Evolutionary conservation across 2,329 filamentous ascomycete species (phyloP).

Genomic region (Hirsutella thompsonii): DNA sequence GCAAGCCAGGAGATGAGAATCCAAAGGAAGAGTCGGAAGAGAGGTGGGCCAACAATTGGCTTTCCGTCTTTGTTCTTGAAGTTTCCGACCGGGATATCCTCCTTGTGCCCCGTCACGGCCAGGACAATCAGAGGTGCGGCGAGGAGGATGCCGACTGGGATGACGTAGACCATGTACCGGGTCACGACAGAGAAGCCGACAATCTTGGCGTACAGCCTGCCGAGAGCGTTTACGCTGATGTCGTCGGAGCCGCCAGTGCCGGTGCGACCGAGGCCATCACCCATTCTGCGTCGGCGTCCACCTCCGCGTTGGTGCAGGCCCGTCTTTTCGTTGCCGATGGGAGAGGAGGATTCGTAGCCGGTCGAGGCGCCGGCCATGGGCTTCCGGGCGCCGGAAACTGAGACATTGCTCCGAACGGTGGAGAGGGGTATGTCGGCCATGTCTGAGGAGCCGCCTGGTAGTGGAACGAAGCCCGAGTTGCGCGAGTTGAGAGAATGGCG

Average conservation of each 20-base stretch:
- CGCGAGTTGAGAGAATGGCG: slow-evolving; percentile 9
- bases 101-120: slow-evolving; percentile 25
- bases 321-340: slow-evolving; percentile 31
- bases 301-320: slow-evolving; percentile 20
- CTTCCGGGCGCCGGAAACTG: slow-evolving; percentile 39
- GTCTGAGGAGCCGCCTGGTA: slow-evolving; percentile 19
- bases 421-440: slow-evolving; percentile 39
- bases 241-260: slow-evolving; percentile 36
- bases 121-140: slow-evolving; percentile 49
- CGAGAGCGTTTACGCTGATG: slow-evolving; percentile 49
- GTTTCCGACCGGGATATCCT: slow-evolving; percentile 24
- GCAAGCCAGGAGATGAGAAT: slow-evolving; percentile 55
- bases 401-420: slow-evolving; percentile 40
- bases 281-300: slow-evolving; percentile 38
- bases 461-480: slow-evolving; percentile 27
- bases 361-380: slow-evolving; percentile 15
- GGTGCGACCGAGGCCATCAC: slow-evolving; percentile 24
- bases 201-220: slow-evolving; percentile 51
- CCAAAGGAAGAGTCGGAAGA: slow-evolving; percentile 55
- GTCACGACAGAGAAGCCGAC: slow-evolving; percentile 50
- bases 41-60: slow-evolving; percentile 25
- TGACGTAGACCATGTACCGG: slow-evolving; percentile 54
- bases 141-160: slow-evolving; percentile 48
- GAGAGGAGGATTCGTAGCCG: slow-evolving; percentile 17
- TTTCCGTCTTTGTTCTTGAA: slow-evolving; percentile 6